Evolutionary conservation across 345 rosid species (phyloP).

Genomic region (Capsella bursapastoris): DNA sequence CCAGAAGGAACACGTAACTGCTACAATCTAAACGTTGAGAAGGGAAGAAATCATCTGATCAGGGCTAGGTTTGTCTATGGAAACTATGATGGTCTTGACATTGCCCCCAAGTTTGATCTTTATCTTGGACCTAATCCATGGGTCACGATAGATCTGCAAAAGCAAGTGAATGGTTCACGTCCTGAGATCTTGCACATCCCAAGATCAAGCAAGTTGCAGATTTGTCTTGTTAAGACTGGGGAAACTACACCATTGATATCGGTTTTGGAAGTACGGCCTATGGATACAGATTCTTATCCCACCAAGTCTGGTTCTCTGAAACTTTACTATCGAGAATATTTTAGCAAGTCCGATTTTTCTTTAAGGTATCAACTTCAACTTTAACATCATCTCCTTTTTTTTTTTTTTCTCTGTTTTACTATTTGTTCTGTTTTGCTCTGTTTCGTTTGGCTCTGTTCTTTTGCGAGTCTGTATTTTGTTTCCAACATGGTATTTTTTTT

Average conservation of each 20-base stretch:
- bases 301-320: too few species aligned
- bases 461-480: too few species aligned
- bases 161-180: not conserved
- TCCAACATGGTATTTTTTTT: too few species aligned
- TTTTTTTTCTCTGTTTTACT: too few species aligned
- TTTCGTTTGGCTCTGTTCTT: too few species aligned
- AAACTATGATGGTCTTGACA: constrained; percentile 44
- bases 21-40: constrained; percentile 41
- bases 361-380: too few species aligned
- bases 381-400: not conserved
- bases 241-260: constrained; percentile 3
- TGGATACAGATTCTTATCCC: too few species aligned
- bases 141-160: constrained; percentile 28
- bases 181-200: constrained; percentile 17
- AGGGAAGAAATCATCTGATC: constrained; percentile 48
- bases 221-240: constrained; percentile 47
- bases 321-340: too few species aligned
- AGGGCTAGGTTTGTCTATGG: constrained; percentile 46
- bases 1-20: constrained; percentile 52
- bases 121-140: constrained; percentile 43
- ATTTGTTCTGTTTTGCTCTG: too few species aligned
- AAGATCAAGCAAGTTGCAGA: constrained; percentile 25
- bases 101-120: constrained; percentile 1
- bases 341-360: too few species aligned
- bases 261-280: not conserved